Evolutionary conservation across 257 asterid genomes (phyloP).

Genomic region (Solanum sitiens): DNA sequence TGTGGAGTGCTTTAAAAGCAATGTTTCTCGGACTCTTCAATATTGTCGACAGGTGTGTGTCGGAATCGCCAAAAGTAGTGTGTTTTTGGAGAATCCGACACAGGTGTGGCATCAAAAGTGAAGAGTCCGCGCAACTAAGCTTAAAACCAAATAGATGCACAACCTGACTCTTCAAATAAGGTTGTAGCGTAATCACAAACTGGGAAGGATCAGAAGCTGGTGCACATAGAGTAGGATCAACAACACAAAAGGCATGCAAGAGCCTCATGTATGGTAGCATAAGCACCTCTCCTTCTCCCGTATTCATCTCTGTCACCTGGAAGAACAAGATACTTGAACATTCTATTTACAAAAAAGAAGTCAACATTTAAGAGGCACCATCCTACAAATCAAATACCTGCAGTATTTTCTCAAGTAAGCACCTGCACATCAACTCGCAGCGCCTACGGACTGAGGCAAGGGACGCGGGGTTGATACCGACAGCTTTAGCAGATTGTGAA

Average conservation of each 20-base stretch:
- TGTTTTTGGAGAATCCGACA: background rate
- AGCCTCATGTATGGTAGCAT: conserved; percentile 92
- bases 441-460: conserved; percentile 96
- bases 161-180: conserved; percentile 95
- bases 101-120: background rate
- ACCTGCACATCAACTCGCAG: conserved; percentile 96
- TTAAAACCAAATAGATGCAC: background rate
- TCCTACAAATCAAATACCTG: conserved; percentile 45
- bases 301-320: conserved; percentile 80
- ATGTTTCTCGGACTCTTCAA: background rate
- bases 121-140: background rate
- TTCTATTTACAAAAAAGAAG: background rate
- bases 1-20: background rate
- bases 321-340: background rate
- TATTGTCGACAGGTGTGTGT: background rate
- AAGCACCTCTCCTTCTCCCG: conserved; percentile 61
- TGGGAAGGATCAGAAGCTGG: conserved; percentile 97
- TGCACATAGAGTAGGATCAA: conserved; percentile 82
- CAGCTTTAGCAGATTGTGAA: conserved; percentile 96
- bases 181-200: conserved; percentile 88
- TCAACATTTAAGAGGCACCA: conserved; percentile 3
- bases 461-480: conserved; percentile 78
- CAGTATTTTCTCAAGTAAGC: conserved; percentile 82
- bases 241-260: conserved; percentile 86
- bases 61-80: background rate